Conservation (phyloP, 169 alveolate genomes). For the Eimeria brunetti region DNA sequence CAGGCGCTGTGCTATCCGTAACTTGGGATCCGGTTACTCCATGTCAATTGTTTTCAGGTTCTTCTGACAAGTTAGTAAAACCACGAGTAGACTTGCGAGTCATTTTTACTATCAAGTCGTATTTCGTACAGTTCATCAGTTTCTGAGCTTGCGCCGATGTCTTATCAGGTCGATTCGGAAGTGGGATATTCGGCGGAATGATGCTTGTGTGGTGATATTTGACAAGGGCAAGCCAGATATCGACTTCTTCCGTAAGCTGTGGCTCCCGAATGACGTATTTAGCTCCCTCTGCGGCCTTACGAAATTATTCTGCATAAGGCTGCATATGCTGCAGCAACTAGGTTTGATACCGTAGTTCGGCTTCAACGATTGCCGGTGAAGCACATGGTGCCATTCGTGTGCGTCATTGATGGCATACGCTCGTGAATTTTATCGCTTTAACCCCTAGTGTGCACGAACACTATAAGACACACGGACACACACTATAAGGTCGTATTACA, state of each 20-base stretch:
- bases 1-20: conserved; percentile 55
- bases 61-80: conserved; percentile 53
- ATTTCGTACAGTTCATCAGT: not conserved
- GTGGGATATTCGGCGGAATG: conserved; percentile 61
- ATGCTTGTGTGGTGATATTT: conserved; percentile 9
- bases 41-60: conserved; percentile 57
- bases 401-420: not conserved
- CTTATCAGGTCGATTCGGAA: conserved; percentile 36
- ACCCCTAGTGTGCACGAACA: not conserved
- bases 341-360: not conserved
- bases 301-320: not conserved
- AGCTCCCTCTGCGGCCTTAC: not conserved
- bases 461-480: not conserved
- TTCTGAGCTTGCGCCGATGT: not conserved
- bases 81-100: not conserved
- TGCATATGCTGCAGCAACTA: not conserved
- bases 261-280: not conserved
- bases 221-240: conserved; percentile 64
- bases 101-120: too few relatives aligned
- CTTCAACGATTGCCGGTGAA: not conserved
- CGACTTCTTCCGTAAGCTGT: conserved; percentile 45
- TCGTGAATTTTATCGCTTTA: not conserved
- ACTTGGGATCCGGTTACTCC: conserved; percentile 35
- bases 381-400: not conserved
- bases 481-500: not conserved